Evolutionary conservation across 148 eudicot species (phyloP), one percentile per base, ranked within the genome.

Genomic region (Rheum nobile): DNA sequence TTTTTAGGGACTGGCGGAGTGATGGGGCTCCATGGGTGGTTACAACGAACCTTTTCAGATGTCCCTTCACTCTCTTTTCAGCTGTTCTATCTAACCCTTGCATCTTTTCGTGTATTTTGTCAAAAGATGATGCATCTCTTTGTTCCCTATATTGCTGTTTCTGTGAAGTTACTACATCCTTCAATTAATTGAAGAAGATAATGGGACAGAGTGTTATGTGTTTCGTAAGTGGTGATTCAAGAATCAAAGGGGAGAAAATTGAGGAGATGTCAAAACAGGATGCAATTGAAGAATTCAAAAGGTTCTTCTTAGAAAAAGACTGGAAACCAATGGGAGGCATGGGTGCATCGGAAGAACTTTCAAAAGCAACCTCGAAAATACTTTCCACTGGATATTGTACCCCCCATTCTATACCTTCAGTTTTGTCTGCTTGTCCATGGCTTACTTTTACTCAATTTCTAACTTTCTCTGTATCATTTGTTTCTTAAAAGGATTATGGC

Each of bases 351-450:
- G 77, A 61, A 79, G 59, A 81, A 84, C 76, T 87, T 96, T 82
- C 88, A 80, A 79, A 96, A 96, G 87, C 83, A 78, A 76, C 96
- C 94, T 82, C 97, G 99, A 72, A 86, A 65, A 83, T 92, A 88
- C 82, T 96, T 80, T 79, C 99, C 99, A 0, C 73, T 96, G 85
- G 99, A 96, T 65, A 92, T 96, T 85, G 99, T 96, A 94, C 61
- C 63, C 42, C 54, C 76, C 21, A 46, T 75, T 31, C 69, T 76
- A 17, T n/a, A 37, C 41, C 68, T 65, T 65, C 70, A 65, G 54
- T 44, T 46, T 44, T 44, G 32, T 68, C 43, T 26, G 38, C 29
- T 54, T 34, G 26, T 52, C 50, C 42, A 52, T n/a, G 17, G 75
- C n/a, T 26, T 34, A 41, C 41, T 73, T 41, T 14, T 9, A 54